Evolutionary conservation across 2,329 filamentous ascomycete species (phyloP).

Genomic region (Aspergillus texensis): DNA sequence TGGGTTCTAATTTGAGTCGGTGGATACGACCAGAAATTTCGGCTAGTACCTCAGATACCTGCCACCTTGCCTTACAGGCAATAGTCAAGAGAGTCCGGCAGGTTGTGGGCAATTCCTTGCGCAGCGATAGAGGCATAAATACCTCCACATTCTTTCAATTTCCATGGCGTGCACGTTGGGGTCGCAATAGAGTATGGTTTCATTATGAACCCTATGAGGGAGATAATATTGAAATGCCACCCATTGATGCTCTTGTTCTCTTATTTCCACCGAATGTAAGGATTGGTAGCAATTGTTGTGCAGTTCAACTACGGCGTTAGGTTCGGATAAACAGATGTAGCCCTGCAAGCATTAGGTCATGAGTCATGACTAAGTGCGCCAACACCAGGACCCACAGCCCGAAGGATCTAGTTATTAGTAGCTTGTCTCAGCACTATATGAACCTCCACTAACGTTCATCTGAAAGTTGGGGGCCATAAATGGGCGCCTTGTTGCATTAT

Average conservation of each 20-base stretch:
- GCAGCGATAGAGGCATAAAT: neutral
- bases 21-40: neutral
- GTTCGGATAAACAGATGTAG: neutral
- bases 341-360: neutral
- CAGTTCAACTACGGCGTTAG: neutral
- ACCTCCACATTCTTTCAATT: neutral
- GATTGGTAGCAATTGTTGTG: neutral
- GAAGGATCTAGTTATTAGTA: neutral
- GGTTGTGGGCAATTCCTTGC: neutral
- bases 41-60: neutral
- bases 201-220: neutral
- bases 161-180: neutral
- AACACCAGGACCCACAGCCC: neutral
- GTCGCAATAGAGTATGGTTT: neutral
- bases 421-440: neutral
- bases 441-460: neutral
- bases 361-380: neutral
- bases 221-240: too few species aligned
- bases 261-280: too few species aligned
- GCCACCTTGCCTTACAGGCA: neutral
- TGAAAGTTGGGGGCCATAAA: neutral
- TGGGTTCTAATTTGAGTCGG: neutral
- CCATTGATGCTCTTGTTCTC: too few species aligned
- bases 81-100: neutral
- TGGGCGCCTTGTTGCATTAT: neutral